Evolutionary conservation across 192 early-diverging fungal genomes (phyloP).

Genomic region (Chytriomyces hyalinus): DNA sequence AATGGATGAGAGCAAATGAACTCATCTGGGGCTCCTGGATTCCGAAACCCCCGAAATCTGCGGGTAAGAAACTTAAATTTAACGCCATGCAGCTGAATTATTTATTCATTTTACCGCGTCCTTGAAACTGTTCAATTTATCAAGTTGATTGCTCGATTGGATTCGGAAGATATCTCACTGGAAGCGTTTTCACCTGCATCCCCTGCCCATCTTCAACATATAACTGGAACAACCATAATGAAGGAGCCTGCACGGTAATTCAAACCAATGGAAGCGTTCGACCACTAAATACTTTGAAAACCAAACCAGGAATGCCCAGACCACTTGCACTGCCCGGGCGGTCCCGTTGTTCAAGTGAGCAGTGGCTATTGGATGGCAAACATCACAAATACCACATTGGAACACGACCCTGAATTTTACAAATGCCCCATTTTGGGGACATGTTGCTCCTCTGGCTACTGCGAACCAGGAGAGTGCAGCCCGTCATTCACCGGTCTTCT

Average conservation of each 20-base stretch:
- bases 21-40: conserved; percentile 23
- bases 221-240: conserved; percentile 23
- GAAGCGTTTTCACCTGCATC: conserved; percentile 11
- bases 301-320: conserved; percentile 3
- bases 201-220: conserved; percentile 10
- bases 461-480: conserved; percentile 2
- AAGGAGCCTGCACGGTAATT: background rate
- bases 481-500: conserved; percentile 7
- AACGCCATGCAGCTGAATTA: background rate
- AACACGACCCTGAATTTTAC: conserved; percentile 7
- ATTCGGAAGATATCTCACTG: conserved; percentile 5
- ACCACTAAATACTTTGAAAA: background rate
- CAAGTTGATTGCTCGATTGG: conserved; percentile 15
- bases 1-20: conserved; percentile 10
- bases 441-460: conserved; percentile 25
- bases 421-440: conserved; percentile 14
- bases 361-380: conserved; percentile 16
- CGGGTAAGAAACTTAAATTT: background rate
- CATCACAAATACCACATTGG: background rate
- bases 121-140: background rate
- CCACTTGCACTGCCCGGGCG: conserved; percentile 18
- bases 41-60: conserved; percentile 18
- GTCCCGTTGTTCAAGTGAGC: conserved; percentile 1
- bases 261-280: background rate
- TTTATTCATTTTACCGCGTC: background rate